These are phyloP conservation scores for Pichia eremophila DNA, from an alignment of 805 yeast species.

Conservation along the genomic window DNA sequence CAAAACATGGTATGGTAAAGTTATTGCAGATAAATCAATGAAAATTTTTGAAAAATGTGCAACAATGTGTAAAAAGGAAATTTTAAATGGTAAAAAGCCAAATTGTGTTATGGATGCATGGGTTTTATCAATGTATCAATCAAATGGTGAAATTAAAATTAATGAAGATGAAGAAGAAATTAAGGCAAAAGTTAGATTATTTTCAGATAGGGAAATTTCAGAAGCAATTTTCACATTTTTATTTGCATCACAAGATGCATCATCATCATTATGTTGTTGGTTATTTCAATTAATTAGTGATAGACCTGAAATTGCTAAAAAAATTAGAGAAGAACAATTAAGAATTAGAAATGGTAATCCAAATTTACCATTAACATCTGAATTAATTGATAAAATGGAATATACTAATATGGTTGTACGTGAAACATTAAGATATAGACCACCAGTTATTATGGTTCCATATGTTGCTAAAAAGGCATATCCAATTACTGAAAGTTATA, in stretches of 20 bases:
- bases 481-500: slow-evolving; percentile 74
- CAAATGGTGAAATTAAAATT: slow-evolving; percentile 25
- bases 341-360: slow-evolving; percentile 74
- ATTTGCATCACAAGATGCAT: slow-evolving; percentile 97
- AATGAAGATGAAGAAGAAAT: slow-evolving; percentile 33
- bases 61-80: slow-evolving; percentile 71
- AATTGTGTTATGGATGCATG: slow-evolving; percentile 93
- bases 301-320: slow-evolving; percentile 80
- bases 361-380: slow-evolving; percentile 47
- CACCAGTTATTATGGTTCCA: slow-evolving; percentile 98
- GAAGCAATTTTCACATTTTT: slow-evolving; percentile 94
- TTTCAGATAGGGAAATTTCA: slow-evolving; percentile 83
- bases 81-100: slow-evolving; percentile 69
- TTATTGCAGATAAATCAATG: slow-evolving; percentile 91
- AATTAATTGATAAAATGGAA: slow-evolving; percentile 74
- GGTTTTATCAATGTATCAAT: slow-evolving; percentile 66
- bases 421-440: slow-evolving; percentile 89
- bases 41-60: slow-evolving; percentile 85
- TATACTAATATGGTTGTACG: slow-evolving; percentile 87
- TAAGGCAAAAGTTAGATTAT: slow-evolving; percentile 62
- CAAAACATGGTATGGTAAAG: slow-evolving; percentile 96
- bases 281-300: slow-evolving; percentile 93
- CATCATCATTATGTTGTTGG: slow-evolving; percentile 97
- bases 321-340: slow-evolving; percentile 88
- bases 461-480: slow-evolving; percentile 82